Evolutionary conservation across 768 basidiomycete species (phyloP), one percentile per base, ranked within the genome.

Genomic region (Dioszegia aurantiaca): DNA sequence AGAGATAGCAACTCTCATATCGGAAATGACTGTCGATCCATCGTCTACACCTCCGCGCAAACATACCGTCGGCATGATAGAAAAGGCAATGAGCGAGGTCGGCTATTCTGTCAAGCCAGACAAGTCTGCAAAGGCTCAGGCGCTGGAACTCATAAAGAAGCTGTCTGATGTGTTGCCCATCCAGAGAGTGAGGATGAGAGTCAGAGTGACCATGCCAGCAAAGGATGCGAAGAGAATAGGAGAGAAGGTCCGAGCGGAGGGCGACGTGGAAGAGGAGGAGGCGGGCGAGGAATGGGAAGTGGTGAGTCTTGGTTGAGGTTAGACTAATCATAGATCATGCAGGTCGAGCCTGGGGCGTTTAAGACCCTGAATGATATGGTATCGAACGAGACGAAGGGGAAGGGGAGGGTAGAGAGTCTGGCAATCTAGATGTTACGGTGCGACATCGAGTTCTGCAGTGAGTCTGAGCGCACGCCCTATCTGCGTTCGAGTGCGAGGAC

Each of bases 1-100:
- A 42, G 95, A 98, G 77, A 95, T 98, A 47, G 90, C 90, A 4
- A 94, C 90, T 0, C 83, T 92, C 37, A 90, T 99, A 2, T 87
- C 93, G 5, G 90, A 93, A 78, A 93, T 94, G 80, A 93, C 88
- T 59, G 93, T 98, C 23, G 93, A 98, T 70, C 95, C 95, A 0
- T 79, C 82, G 3, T 94, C 91, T 1, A 87, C 90, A 73, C 54
- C 59, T 9, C 49, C 49, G 0, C 80, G 85, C 10, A 91, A 93
- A 4, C 92, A 97, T 74, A 87, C 91, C 4, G 90, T 94, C 30
- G 87, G 89, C 17, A 90, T 98, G 81, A 90, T 99, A 62, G 95
- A 99, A 73, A 98, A 95, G 77, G 92, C 92, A 0, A 94, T 99
- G 94, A 79, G 84, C 9, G 93, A 98, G 73, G 87, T 89, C 9